Conservation (phyloP, 352 stramenopile species). For the Globisporangium yorkense region DNA sequence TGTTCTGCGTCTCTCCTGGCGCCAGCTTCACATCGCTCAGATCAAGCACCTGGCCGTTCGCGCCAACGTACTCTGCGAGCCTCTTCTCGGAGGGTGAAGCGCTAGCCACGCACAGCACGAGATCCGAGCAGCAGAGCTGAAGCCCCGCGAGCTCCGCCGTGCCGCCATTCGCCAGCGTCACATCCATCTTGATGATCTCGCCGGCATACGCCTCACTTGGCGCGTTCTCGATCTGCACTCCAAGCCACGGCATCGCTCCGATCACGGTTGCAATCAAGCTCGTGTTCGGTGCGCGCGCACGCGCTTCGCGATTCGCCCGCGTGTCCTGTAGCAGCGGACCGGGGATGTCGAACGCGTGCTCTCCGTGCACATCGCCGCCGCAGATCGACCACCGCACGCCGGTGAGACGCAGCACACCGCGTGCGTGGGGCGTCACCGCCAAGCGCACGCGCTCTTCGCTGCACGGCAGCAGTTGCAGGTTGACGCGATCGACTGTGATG, state of each 20-base stretch:
- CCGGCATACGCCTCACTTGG: constrained; percentile 44
- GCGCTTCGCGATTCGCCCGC: constrained; percentile 57
- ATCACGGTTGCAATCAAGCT: constrained; percentile 71
- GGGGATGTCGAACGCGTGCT: constrained; percentile 78
- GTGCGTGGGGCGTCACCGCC: constrained; percentile 47
- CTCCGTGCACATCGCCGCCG: constrained; percentile 69
- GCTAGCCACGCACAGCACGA: constrained; percentile 49
- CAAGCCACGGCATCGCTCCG: constrained; percentile 75
- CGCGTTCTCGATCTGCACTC: constrained; percentile 49
- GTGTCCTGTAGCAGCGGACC: constrained; percentile 79
- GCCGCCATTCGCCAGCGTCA: constrained; percentile 53
- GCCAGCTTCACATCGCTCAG: constrained; percentile 41
- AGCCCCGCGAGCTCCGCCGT: constrained; percentile 41
- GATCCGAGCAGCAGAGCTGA: constrained; percentile 60
- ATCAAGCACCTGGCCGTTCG: constrained; percentile 58
- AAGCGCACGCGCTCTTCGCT: constrained; percentile 74
- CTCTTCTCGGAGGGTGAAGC: constrained; percentile 1
- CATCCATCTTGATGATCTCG: constrained; percentile 52
- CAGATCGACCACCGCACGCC: constrained; percentile 84
- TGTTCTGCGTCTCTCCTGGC: constrained; percentile 39
- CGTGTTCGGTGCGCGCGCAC: constrained; percentile 68
- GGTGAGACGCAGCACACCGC: constrained; percentile 52
- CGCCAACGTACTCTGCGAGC: constrained; percentile 49
- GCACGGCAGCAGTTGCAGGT: constrained; percentile 66
- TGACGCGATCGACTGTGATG: constrained; percentile 62